Base-by-base conservation (phyloP, 306 rosid genomes). In the Dalbergia cultrata region DNA sequence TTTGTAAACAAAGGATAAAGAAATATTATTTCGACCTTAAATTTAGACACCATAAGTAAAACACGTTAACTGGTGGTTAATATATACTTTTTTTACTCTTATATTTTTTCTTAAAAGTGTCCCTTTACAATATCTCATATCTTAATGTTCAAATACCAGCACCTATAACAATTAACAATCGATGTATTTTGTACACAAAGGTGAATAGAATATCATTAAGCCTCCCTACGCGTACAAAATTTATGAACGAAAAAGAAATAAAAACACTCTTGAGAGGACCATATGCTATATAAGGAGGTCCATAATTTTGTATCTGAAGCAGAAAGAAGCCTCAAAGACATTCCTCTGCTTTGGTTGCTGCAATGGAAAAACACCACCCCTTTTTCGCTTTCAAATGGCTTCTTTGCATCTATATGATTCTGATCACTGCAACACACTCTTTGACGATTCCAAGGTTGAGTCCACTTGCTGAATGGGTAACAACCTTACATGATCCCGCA, bases 391-490 rank as follows among this genome's bases (percentile, higher is more conserved):
- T 63, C 34, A 79, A 81, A 49, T 83, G 65, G 33, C 67, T 89
- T 76, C 31, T 63, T 60, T 70, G 80, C n/a, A 59, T 85, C 10
- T 10, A 19, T 75, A 61, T 56, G 39, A 66, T 72, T 59, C 76
- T 69, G 7, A 37, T 37, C 57, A 66, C 77, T 21, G 12, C 71
- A 70, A 34, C 85, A 47, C 73, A 74, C 47, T 67, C 85, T 0
- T 72, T 74, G 16, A 61, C 13, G 47, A 74, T 84, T 66, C 97
- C 96, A 58, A 83, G 89, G 84, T 73, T 92, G 72, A 87, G 89
- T 26, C 90, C 89, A 4, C 58, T 74, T 35, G 83, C 87, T 72
- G 73, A 69, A 63, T 41, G 85, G 65, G 76, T 78, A 45, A 66
- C 61, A 44, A 72, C 76, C 65, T 52, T 69, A 39, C 72, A 58